phyloP scores from a whole-genome alignment of 2,329 filamentous ascomycete genomes.

The Dactylella cylindrospora region DNA sequence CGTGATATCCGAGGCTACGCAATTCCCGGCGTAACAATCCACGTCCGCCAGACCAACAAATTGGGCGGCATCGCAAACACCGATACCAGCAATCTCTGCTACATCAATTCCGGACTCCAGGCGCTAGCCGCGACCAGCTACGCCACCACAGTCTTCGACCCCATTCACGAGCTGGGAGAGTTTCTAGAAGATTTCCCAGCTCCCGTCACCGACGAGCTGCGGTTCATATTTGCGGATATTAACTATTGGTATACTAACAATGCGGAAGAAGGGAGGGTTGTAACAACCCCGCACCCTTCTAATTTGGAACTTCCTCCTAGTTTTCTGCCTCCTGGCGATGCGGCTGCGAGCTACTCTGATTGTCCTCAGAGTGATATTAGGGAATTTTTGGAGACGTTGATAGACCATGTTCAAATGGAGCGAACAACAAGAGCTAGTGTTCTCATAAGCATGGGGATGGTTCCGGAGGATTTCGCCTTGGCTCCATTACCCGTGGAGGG shows the following conservation, averaged over 20 bases:
- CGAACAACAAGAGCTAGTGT: not conserved
- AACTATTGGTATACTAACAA: not conserved
- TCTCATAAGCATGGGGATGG: not conserved
- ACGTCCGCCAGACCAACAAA: not conserved
- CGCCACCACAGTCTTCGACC: not conserved
- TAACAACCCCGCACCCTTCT: not conserved
- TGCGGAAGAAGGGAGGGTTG: not conserved
- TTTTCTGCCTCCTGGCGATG: slow-evolving; percentile 1
- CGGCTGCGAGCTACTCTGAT: not conserved
- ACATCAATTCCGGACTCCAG: slow-evolving; percentile 18
- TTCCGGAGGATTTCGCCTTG: too few relatives aligned
- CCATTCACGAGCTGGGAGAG: not conserved
- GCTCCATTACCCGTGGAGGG: not conserved
- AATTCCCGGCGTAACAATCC: not conserved
- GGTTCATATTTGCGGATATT: not conserved
- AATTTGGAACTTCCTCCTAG: not conserved
- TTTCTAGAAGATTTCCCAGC: not conserved
- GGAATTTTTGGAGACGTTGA: slow-evolving; percentile 8
- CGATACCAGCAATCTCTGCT: slow-evolving; percentile 3
- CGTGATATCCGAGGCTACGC: too few relatives aligned
- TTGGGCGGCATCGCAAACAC: slow-evolving; percentile 9
- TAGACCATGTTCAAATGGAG: not conserved
- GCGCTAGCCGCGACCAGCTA: slow-evolving; percentile 12
- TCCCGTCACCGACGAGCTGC: not conserved
- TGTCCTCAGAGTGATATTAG: slow-evolving; percentile 12